Conservation (phyloP, 129 eudicot species). For the Sambucus nigra region DNA sequence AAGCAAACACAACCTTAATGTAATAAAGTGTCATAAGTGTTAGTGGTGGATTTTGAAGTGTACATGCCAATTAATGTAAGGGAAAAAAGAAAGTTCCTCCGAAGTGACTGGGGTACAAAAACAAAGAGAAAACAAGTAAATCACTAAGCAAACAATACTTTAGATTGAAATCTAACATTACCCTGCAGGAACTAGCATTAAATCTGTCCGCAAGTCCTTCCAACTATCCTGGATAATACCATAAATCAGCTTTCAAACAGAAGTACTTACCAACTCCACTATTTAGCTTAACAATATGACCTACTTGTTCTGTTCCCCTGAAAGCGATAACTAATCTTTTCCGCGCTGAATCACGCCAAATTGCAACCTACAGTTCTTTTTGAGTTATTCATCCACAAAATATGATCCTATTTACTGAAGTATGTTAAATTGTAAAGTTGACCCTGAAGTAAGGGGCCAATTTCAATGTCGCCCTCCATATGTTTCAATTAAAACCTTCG, state of each 20-base stretch:
- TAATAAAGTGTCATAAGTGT: too few species aligned
- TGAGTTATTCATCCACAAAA: constrained; percentile 7
- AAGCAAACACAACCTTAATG: too few species aligned
- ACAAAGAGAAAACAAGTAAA: not conserved
- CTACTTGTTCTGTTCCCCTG: constrained; percentile 98
- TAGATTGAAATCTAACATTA: constrained; percentile 26
- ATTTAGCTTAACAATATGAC: constrained; percentile 11
- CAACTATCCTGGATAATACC: constrained; percentile 61
- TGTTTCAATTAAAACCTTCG: too few species aligned
- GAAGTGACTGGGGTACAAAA: not conserved
- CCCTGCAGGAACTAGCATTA: constrained; percentile 94
- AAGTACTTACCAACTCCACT: not conserved
- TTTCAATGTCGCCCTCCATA: too few species aligned
- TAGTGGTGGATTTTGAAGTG: too few species aligned
- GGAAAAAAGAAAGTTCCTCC: too few species aligned
- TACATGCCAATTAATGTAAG: too few species aligned
- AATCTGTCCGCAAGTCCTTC: constrained; percentile 90
- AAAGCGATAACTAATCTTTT: constrained; percentile 85
- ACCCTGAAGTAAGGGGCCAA: too few species aligned
- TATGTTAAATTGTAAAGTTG: not conserved
- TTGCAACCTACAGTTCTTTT: constrained; percentile 61
- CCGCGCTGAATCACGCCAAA: constrained; percentile 78
- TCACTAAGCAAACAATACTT: not conserved
- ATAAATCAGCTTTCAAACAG: constrained; percentile 13
- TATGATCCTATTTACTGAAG: not conserved